Evolutionary conservation across 164 flowering plant species (phyloP).

Genomic region (Saururus chinensis): DNA sequence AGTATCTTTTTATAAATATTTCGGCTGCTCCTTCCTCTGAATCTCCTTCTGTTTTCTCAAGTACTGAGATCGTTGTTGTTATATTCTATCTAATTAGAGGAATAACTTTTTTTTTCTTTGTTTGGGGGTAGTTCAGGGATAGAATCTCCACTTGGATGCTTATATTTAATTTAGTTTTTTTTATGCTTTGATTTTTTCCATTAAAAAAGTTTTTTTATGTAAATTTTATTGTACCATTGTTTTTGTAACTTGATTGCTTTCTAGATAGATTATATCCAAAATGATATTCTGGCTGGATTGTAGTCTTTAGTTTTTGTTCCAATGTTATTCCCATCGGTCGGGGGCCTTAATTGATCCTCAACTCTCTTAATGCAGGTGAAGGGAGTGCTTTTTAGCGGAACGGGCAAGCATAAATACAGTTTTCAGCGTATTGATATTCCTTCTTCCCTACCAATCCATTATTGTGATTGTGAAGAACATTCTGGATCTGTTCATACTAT

Average conservation of each 20-base stretch:
- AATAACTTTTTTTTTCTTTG: too few species aligned
- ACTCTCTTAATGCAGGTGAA: slow-evolving; percentile 40
- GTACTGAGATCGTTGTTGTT: background rate
- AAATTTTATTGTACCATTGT: background rate
- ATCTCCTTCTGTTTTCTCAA: too few species aligned
- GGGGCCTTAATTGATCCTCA: background rate
- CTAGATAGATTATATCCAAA: too few species aligned
- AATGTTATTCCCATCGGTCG: background rate
- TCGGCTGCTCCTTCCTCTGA: too few species aligned
- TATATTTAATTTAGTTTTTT: too few species aligned
- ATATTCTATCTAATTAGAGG: background rate
- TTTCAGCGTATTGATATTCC: slow-evolving; percentile 67
- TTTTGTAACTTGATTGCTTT: background rate
- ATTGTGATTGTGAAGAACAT: slow-evolving; percentile 93
- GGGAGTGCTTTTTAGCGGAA: slow-evolving; percentile 54
- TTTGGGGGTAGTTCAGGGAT: background rate
- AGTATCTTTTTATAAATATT: too few species aligned
- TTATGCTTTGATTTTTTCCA: background rate
- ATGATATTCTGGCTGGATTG: background rate
- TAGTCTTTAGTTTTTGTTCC: background rate
- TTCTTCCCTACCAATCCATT: slow-evolving; percentile 47
- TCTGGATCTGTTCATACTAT: slow-evolving; percentile 14
- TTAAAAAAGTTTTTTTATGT: too few species aligned
- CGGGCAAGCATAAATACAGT: slow-evolving; percentile 94
- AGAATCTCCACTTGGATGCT: background rate